Percentiles rank a stretch among this genome's conserved stretches.
These are phyloP conservation scores for Teunomyces gatunensis DNA, from an alignment of 805 yeast species.

Conservation along the genomic window DNA sequence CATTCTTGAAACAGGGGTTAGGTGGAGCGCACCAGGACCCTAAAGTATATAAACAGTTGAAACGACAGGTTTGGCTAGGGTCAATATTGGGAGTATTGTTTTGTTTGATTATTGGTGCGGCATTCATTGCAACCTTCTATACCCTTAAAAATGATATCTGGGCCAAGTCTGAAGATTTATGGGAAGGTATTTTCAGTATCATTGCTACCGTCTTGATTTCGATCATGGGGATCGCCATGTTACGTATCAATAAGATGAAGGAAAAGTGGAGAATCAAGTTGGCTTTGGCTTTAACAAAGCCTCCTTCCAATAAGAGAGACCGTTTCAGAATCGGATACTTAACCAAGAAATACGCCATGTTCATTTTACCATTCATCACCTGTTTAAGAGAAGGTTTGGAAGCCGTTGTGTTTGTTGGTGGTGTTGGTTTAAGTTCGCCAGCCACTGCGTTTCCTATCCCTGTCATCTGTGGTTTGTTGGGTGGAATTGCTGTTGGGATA, in stretches of 20 bases:
- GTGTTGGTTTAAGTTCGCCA: constrained; percentile 68
- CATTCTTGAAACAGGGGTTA: constrained; percentile 27
- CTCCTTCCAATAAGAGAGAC: constrained; percentile 12
- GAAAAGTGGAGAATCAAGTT: constrained; percentile 30
- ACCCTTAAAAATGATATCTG: constrained; percentile 19
- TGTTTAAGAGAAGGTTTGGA: constrained; percentile 95
- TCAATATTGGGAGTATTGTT: constrained; percentile 18
- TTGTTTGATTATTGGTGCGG: constrained; percentile 22
- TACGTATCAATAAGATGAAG: constrained; percentile 28
- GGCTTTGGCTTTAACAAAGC: constrained; percentile 21
- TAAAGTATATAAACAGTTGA: constrained; percentile 15
- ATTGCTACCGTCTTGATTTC: constrained; percentile 25
- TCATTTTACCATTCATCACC: constrained; percentile 84
- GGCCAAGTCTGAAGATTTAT: constrained; percentile 21
- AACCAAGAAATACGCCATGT: constrained; percentile 79
- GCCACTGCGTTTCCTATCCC: constrained; percentile 25
- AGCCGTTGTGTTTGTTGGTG: constrained; percentile 94
- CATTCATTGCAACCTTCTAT: constrained; percentile 24
- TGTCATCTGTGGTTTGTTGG: constrained; percentile 21
- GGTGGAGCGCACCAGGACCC: constrained; percentile 22
- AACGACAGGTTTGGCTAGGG: constrained; percentile 23
- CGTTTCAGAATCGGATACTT: constrained; percentile 48
- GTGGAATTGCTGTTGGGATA: constrained; percentile 20
- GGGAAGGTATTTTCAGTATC: constrained; percentile 27
- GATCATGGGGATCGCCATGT: constrained; percentile 27